Base-by-base conservation (phyloP, 441 rosid genomes). In the Biscutella laevigata region DNA sequence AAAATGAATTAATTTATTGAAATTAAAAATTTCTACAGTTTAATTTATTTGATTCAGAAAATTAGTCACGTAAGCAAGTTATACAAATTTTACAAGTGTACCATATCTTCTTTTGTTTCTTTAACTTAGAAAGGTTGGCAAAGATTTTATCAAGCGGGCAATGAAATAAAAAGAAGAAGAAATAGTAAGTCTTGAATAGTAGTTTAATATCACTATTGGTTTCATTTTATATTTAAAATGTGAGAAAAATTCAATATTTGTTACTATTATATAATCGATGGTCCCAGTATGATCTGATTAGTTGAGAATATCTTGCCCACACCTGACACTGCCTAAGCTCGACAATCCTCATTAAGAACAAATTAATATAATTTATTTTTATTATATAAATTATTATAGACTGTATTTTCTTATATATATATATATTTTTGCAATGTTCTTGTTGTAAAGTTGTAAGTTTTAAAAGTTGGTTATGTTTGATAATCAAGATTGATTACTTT, bases 281-380 rank as follows among this genome's bases (percentile, higher is more conserved):
- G 50, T 42, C 41, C 37, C 40, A 32, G 5, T 14, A 41, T 30
- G n/a, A 42, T 22, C n/a, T 30, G 25, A 30, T 14, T 6, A 30
- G 7, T 30, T 21, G 44, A 37, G 21, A 33, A 52, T 25, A 13
- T 35, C 34, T 14, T 33, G 13, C 30, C 29, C 29, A 21, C n/a
- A 4, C 14, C 20, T 40, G 29, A 14, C 39, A 29, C 14, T 39
- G 39, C 30, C 6, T 39, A 6, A 12, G n/a, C 40, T 49, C 59
- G 49, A 19, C 59, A 28, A 53, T 27, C 14, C 29, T 54, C 29
- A 28, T 54, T 53, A 38, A 27, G 37, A 27, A 53, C 17, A 11
- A n/a, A n/a, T n/a, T n/a, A n/a, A n/a, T n/a, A n/a, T n/a, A n/a
- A n/a, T n/a, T n/a, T n/a, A n/a, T n/a, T n/a, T n/a, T n/a, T n/a